Conservation (phyloP, 2,329 filamentous ascomycete genomes). For the Domatiomyces globalis region DNA sequence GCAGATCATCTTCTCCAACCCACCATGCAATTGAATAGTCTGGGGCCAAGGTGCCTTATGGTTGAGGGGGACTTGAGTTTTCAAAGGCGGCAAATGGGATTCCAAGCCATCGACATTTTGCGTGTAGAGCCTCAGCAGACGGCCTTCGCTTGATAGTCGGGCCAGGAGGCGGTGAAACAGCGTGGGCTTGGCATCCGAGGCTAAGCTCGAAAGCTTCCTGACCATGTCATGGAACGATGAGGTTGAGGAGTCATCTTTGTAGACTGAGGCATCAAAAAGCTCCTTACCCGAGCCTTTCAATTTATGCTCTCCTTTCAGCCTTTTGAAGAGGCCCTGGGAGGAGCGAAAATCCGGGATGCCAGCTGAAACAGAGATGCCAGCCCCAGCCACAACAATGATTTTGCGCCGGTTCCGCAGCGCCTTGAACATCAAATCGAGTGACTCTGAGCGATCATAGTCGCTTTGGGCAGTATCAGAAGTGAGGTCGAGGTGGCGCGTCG, state of each 20-base stretch:
- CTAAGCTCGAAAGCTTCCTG: constrained; percentile 67
- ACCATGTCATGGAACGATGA: constrained; percentile 95
- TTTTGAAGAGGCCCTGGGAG: constrained; percentile 73
- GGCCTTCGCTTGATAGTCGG: constrained; percentile 72
- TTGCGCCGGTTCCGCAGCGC: constrained; percentile 80
- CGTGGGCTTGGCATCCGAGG: constrained; percentile 64
- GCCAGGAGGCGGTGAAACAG: constrained; percentile 88
- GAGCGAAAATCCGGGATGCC: constrained; percentile 97
- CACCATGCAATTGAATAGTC: constrained; percentile 86
- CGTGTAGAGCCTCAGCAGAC: constrained; percentile 78
- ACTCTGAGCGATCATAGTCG: constrained; percentile 39
- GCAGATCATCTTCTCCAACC: constrained; percentile 90
- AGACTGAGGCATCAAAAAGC: constrained; percentile 93
- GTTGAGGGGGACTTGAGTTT: constrained; percentile 66
- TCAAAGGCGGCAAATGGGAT: constrained; percentile 63
- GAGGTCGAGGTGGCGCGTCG: constrained; percentile 70
- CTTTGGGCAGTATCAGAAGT: constrained; percentile 22
- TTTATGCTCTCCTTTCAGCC: constrained; percentile 72
- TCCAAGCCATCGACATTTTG: constrained; percentile 97
- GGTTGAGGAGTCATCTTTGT: constrained; percentile 79
- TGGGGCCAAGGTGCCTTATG: constrained; percentile 82
- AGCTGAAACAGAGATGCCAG: constrained; percentile 91
- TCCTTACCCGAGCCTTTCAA: constrained; percentile 88
- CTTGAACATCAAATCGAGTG: constrained; percentile 57
- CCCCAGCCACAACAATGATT: constrained; percentile 91